Base-by-base conservation (phyloP, 768 basidiomycete species). In the Lactifluus pinguis region DNA sequence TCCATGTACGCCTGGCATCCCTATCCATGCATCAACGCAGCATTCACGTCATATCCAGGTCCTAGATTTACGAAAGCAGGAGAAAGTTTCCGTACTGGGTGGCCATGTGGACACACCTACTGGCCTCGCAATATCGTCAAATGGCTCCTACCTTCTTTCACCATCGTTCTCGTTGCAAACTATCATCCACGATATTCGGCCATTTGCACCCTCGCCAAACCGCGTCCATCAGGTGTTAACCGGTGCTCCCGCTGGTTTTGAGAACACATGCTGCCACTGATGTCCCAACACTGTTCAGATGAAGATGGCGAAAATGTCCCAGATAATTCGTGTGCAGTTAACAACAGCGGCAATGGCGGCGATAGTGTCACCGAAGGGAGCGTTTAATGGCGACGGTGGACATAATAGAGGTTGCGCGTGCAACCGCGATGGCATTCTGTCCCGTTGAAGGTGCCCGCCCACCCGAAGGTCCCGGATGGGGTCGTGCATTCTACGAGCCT, bases 91-190 rank as follows among this genome's bases (percentile, higher is more conserved):
- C 68, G 76, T 86, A 13, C 82, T 98, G 5, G 73, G 78, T 29
- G 95, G 92, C 13, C 95, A 98, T 72, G 83, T 82, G 11, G 97
- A 98, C 70, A 98, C 95, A 1, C 92, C 95, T 3, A 90, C 92
- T 2, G 95, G 94, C 3, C 80, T 99, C n/a, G 75, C 90, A 0
- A 80, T 98, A 58, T 98, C 95, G 2, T 95, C 97, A 0, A 87
- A 86, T 59, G 91, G 92, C n/a, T 78, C 83, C 53, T 94, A 83
- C 76, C 82, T 98, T 54, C 85, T 98, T 55, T 92, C 94, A 0
- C 91, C 92, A 21, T 91, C 91, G 1, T 81, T 98, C 67, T 95
- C 94, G 25, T 94, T 92, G 0, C 86, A 90, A 60, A 84, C 87
- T 6, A 77, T 97, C 69, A 85, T 98, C 61, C 89, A 97, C 74